Base-by-base conservation (phyloP, 2,329 filamentous ascomycete species). In the Macrophomina tecta region DNA sequence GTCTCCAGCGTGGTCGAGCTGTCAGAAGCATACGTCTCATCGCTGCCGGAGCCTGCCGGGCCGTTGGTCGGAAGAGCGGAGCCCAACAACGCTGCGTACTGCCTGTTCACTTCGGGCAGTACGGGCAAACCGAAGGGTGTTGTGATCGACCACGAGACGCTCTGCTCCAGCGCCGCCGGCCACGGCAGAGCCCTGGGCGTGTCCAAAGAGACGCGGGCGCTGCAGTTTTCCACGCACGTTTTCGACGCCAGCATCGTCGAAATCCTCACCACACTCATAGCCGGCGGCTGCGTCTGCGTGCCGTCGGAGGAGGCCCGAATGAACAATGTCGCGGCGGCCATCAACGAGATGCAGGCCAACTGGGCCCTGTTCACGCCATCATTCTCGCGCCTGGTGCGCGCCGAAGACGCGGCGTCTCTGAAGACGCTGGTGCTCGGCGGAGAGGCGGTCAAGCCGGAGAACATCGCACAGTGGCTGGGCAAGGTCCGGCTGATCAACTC, bases 91-190 rank as follows among this genome's bases (percentile, higher is more conserved):
- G 65, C 67, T 36, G 38, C 52, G 30, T 69, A 96, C 81, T 86
- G 95, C 69, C 94, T 96, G 91, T 96, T 68, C 18, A 68, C 67
- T 9, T 67, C 64, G 4, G 67, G 67, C 9, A 42, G 36, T 7
- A 69, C 67, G 16, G 67, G 67, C 16, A 38, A 12, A 7, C 67
- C 67, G 5, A 69, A 69, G 38, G 65, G 71, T 45, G 69, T 73
- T 34, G 65, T 71, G n/a, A 70, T 79, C 5, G 18, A 42, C 4
- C 69, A 70, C 55, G 64, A 64, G 32, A 73, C 73, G 38, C 72
- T 77, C 30, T 69, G 68, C 32, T 74, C 75, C 1, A 75, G 76
- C 53, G 77, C 76, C 14, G 52, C 52, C 7, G 52, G 52, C 32
- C 52, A 55, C 32, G 32, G 52, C 16, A 18, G 23, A 34, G 52